Evolutionary conservation across 768 basidiomycete species (phyloP).

Genomic region (Mycena albidolilacea): DNA sequence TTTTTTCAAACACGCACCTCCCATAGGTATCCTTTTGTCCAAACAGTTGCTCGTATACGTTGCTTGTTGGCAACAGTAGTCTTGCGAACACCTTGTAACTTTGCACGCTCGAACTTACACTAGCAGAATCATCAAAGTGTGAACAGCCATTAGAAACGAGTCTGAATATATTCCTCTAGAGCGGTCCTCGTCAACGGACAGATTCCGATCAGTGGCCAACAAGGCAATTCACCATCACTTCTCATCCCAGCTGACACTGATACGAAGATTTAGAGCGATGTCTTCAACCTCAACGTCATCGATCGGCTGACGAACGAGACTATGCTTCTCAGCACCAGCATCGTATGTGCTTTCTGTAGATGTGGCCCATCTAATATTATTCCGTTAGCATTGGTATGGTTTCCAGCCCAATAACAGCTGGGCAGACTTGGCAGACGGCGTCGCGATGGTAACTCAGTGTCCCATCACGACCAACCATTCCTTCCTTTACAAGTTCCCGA

Average conservation of each 20-base stretch:
- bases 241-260: not conserved
- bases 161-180: not conserved
- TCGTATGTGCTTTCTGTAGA: not conserved
- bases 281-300: conserved; percentile 54
- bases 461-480: conserved; percentile 46
- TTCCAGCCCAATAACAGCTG: conserved; percentile 52
- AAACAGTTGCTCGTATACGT: too few relatives aligned
- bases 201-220: conserved; percentile 55
- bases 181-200: conserved; percentile 9
- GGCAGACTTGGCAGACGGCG: conserved; percentile 56
- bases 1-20: too few relatives aligned
- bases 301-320: conserved; percentile 53
- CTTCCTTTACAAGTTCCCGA: conserved; percentile 18
- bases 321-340: conserved; percentile 53
- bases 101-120: too few relatives aligned
- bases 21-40: too few relatives aligned
- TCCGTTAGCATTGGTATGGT: conserved; percentile 58
- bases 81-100: too few relatives aligned
- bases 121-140: too few relatives aligned
- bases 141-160: not conserved
- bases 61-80: too few relatives aligned
- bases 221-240: conserved; percentile 14
- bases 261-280: conserved; percentile 42
- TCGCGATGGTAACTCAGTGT: conserved; percentile 52
- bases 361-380: not conserved